Base-by-base conservation (phyloP, 169 alveolate species). In the Eimeria necatrix region DNA sequence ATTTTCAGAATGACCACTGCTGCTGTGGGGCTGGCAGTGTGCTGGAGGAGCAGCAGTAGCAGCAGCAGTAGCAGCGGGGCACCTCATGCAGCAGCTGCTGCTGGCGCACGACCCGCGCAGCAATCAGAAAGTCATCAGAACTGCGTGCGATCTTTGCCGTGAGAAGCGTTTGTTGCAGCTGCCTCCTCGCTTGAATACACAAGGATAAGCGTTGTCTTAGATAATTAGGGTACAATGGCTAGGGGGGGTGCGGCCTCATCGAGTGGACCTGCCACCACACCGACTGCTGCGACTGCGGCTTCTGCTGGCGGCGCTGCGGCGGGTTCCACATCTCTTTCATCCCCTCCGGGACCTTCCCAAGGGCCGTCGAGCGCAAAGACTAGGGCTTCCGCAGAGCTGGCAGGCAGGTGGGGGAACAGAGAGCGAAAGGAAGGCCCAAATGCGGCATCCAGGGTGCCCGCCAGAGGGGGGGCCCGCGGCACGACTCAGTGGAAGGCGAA, bases 241-340 rank as follows among this genome's bases (percentile, higher is more conserved):
- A 80, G 89, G 89, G 89, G 89, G 70, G 89, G 89, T 26, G 89
- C 89, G 46, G 89, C 89, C 89, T 80, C 71, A 22, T 49, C 71
- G 89, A 80, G 70, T 51, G 89, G 49, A n/a, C 89, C 71, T 80
- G 49, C 89, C 85, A 74, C 85, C 60, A 74, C 85, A 41, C 59
- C 85, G 1, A 53, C 85, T 4, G 85, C 85, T 41, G 85, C 85
- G 12, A 18, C 68, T 14, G 68, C 68, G 68, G 68, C 68, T 10
- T 10, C 20, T 10, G 68, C 68, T 56, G 12, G 4, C 68, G 20
- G 61, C 46, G 89, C 70, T 24, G 59, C 89, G 46, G 89, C 89
- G 7, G 71, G n/a, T 20, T 22, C 89, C 4, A 48, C 89, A 49
- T 4, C 89, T 51, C 70, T 80, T 20, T 9, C 70, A 7, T 14